Percentiles rank a stretch among this genome's conserved stretches.
These are phyloP conservation scores for Pseudogymnoascus sp. DNA, from an alignment of 2,329 filamentous ascomycete genomes.

Conservation along the genomic window DNA sequence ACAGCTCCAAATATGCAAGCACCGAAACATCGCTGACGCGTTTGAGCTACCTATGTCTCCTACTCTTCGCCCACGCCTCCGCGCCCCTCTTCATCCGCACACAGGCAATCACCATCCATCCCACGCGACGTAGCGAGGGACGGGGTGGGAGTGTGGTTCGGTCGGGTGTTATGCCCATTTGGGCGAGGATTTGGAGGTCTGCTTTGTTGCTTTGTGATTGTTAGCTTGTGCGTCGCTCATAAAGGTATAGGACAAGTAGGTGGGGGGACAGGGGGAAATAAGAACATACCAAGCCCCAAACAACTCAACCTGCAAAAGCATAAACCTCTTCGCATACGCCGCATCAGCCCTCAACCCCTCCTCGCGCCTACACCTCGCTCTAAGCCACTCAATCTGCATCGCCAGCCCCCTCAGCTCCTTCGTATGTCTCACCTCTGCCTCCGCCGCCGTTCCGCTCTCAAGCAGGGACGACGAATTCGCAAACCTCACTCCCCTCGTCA, in stretches of 20 bases:
- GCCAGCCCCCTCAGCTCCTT: conserved; percentile 74
- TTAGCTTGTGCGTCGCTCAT: no score
- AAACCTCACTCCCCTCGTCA: conserved; percentile 32
- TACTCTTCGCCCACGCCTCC: conserved; percentile 42
- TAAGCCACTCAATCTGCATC: conserved; percentile 87
- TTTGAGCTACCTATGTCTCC: no score
- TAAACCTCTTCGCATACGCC: conserved; percentile 79
- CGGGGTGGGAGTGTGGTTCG: conserved; percentile 36
- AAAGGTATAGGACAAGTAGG: no score
- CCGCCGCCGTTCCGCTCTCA: conserved; percentile 32
- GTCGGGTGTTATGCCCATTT: conserved; percentile 63
- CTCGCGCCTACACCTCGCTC: conserved; percentile 73
- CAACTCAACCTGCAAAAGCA: conserved; percentile 71
- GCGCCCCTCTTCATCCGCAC: conserved; percentile 44
- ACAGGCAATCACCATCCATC: conserved; percentile 40
- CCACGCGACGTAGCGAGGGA: conserved; percentile 41
- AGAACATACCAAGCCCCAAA: conserved; percentile 80
- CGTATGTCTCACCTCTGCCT: conserved; percentile 55
- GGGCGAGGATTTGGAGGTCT: conserved; percentile 75
- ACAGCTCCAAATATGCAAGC: no score
- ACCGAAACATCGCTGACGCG: no score
- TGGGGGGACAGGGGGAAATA: not conserved
- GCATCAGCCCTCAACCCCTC: conserved; percentile 71
- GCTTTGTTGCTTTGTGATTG: conserved; percentile 68
- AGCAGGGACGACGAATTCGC: conserved; percentile 33